These are phyloP conservation scores for Biscutella laevigata DNA, from an alignment of 441 rosid species.

Conservation along the genomic window DNA sequence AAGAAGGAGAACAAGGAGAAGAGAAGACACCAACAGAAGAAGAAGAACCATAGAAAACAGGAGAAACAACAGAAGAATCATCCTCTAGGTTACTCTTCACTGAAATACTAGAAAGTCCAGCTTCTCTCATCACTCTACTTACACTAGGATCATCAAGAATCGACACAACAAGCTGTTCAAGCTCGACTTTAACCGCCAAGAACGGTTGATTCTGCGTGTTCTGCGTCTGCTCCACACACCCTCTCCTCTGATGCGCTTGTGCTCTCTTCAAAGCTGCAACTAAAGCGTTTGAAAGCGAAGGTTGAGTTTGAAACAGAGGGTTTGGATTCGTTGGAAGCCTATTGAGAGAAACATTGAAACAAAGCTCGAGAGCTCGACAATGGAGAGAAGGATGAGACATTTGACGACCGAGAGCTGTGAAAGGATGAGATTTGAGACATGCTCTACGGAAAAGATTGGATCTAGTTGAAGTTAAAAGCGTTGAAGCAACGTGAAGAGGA, in stretches of 20 bases:
- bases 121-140: conserved; percentile 92
- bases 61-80: conserved; percentile 44
- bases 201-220: conserved; percentile 95
- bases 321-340: conserved; percentile 73
- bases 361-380: conserved; percentile 95
- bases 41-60: conserved; percentile 42
- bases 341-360: conserved; percentile 89
- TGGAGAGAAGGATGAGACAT: conserved; percentile 77
- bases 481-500: conserved; percentile 87
- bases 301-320: conserved; percentile 52
- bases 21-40: conserved; percentile 56
- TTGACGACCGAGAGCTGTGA: conserved; percentile 27
- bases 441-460: conserved; percentile 68
- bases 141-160: conserved; percentile 96
- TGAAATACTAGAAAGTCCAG: conserved; percentile 91
- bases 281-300: conserved; percentile 86
- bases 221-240: conserved; percentile 95
- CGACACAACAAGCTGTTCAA: conserved; percentile 85
- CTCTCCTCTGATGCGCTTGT: conserved; percentile 93
- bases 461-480: conserved; percentile 62
- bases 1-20: conserved; percentile 67
- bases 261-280: conserved; percentile 94
- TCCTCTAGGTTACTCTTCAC: conserved; percentile 62
- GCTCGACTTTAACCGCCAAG: conserved; percentile 86
- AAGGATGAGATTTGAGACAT: conserved; percentile 90